Percentiles rank a stretch among this genome's conserved stretches.
Evolutionary conservation across 2,329 filamentous ascomycete genomes (phyloP).

Genomic region (Elsinoe perseae): DNA sequence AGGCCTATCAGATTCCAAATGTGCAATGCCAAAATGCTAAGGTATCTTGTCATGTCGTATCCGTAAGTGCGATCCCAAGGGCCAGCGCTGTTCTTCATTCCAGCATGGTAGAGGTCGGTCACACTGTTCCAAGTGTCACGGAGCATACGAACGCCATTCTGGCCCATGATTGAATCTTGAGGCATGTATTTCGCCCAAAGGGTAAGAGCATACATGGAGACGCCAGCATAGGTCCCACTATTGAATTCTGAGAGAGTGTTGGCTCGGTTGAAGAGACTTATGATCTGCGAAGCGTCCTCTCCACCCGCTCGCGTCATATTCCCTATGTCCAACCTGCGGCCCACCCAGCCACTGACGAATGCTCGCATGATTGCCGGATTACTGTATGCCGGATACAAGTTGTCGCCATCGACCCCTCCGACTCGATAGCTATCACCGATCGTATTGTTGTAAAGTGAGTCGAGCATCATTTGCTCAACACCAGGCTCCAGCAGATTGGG

Average conservation of each 20-base stretch:
- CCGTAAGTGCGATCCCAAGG: slow-evolving; percentile 59
- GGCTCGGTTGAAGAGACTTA: slow-evolving; percentile 49
- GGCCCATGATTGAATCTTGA: slow-evolving; percentile 45
- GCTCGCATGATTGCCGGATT: slow-evolving; percentile 58
- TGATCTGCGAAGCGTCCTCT: slow-evolving; percentile 47
- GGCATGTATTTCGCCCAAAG: slow-evolving; percentile 55
- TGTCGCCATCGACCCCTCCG: slow-evolving; percentile 52
- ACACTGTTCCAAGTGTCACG: slow-evolving; percentile 46
- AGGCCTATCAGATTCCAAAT: slow-evolving; percentile 53
- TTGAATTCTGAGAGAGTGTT: slow-evolving; percentile 57
- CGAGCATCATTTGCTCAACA: slow-evolving; percentile 40
- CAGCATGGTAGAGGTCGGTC: slow-evolving; percentile 49
- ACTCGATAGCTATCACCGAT: slow-evolving; percentile 55
- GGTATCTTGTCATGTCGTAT: slow-evolving; percentile 56
- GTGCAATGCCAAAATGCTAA: slow-evolving; percentile 51
- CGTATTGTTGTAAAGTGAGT: slow-evolving; percentile 48
- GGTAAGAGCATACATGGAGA: slow-evolving; percentile 52
- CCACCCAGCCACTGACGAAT: slow-evolving; percentile 53
- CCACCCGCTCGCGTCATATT: slow-evolving; percentile 56
- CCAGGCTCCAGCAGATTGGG: slow-evolving; percentile 38
- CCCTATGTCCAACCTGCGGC: slow-evolving; percentile 44
- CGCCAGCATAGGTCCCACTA: slow-evolving; percentile 55
- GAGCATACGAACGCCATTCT: slow-evolving; percentile 47
- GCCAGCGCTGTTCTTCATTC: slow-evolving; percentile 53
- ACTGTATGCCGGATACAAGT: slow-evolving; percentile 55